Evolutionary conservation across 192 early-diverging fungal species (phyloP).

Genomic region (Powellomyces hirtus): DNA sequence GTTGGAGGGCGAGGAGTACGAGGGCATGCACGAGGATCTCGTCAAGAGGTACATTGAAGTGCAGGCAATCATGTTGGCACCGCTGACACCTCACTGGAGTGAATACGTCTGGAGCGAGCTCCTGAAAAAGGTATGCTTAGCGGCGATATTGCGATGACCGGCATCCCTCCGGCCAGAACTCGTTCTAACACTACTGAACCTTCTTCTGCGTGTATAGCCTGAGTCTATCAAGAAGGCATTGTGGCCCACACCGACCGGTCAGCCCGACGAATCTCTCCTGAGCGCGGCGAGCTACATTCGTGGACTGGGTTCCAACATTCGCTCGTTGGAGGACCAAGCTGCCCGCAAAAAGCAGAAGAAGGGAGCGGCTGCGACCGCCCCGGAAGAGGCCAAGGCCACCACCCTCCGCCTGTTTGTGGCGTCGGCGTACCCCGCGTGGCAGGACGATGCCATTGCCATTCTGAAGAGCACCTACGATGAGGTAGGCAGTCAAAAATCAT

Average conservation of each 20-base stretch:
- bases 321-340: constrained; percentile 73
- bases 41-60: constrained; percentile 78
- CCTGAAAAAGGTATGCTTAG: constrained; percentile 70
- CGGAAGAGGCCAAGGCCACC: constrained; percentile 44
- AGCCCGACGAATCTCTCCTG: constrained; percentile 70
- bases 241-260: constrained; percentile 55
- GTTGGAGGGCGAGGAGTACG: constrained; percentile 36
- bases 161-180: not conserved
- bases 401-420: constrained; percentile 77
- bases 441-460: constrained; percentile 60
- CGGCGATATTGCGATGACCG: not conserved
- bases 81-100: constrained; percentile 91
- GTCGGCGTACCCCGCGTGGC: constrained; percentile 88
- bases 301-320: constrained; percentile 68
- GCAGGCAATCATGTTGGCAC: constrained; percentile 81
- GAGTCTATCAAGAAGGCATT: constrained; percentile 67
- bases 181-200: too few relatives aligned
- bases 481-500: too few relatives aligned
- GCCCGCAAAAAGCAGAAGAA: constrained; percentile 79
- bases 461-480: constrained; percentile 45
- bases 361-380: constrained; percentile 53
- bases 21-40: constrained; percentile 87
- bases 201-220: constrained; percentile 19
- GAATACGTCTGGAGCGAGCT: constrained; percentile 86
- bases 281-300: constrained; percentile 78